These are phyloP conservation scores for Aureobasidium sp. DNA, from an alignment of 2,329 filamentous ascomycete species.

Conservation along the genomic window DNA sequence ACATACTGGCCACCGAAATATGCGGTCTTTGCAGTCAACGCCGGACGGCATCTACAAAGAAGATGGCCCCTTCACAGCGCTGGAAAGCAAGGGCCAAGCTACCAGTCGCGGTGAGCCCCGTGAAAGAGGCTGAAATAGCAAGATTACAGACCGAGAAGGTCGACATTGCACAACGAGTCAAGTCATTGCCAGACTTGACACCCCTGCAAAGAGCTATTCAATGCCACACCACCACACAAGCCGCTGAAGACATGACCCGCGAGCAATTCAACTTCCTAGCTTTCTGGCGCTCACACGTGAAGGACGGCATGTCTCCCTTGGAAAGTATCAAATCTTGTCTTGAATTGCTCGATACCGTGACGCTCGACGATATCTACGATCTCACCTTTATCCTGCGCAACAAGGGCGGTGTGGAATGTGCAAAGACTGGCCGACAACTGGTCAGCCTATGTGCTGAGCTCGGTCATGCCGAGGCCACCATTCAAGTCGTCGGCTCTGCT, in stretches of 20 bases:
- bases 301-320: no score
- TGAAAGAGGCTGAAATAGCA: neutral
- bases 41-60: neutral
- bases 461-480: constrained; percentile 1
- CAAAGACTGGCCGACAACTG: neutral
- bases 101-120: neutral
- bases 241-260: neutral
- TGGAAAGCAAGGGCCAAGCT: neutral
- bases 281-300: no score
- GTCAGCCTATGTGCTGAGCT: neutral
- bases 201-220: neutral
- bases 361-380: constrained; percentile 1
- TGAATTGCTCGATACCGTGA: neutral
- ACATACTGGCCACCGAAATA: neutral
- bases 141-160: neutral
- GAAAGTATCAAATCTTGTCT: no score
- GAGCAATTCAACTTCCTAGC: no score
- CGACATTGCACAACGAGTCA: neutral
- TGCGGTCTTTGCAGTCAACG: neutral
- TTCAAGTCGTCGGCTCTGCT: constrained; percentile 1
- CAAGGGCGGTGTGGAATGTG: neutral
- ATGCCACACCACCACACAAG: neutral
- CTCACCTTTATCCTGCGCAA: neutral
- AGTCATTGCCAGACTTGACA: neutral
- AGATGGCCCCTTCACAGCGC: neutral